Base-by-base conservation (phyloP, 306 rosid genomes). In the Fragaria vesca region DNA sequence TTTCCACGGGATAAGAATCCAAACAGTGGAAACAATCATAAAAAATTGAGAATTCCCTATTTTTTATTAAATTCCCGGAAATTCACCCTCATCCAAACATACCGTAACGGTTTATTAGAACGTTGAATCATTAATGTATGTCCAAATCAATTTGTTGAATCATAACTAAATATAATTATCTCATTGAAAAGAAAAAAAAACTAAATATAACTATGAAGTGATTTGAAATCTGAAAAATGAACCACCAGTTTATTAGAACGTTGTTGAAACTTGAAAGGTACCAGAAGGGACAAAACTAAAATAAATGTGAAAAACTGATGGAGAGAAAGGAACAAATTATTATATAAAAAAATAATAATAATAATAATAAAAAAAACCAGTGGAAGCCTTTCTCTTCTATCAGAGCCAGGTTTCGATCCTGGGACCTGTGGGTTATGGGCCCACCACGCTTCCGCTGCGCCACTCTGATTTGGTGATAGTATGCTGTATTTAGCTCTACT, bases 391-490 rank as follows among this genome's bases (percentile, higher is more conserved):
- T 61, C 71, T 76, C 16, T 10, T 1, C 0, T 86, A 90, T 87
- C 90, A 87, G 89, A 87, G 94, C 90, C 90, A 86, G 85, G 91
- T 87, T 90, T 90, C 91, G 89, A 90, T 90, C 90, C 86, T 82
- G 87, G 85, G 85, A 84, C 89, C 87, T 86, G 90, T 88, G 89
- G 92, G 90, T 86, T 88, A 90, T 88, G 89, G 90, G 94, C 89
- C 90, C 87, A 88, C 89, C 88, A 90, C 92, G 90, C 88, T 86
- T 90, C 92, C 89, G 86, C 89, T 88, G 90, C 87, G 92, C 92
- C 92, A 88, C 92, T 90, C 86, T 90, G 88, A 90, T 89, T 12
- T 20, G 11, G 26, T 72, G 16, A 0, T 0, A 2, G 1, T 0
- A 4, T 1, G 0, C 0, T 5, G 3, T 28, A 61, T 61, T 30